Evolutionary conservation across 768 basidiomycete genomes (phyloP).

Genomic region (Crassisporium funariophilum): DNA sequence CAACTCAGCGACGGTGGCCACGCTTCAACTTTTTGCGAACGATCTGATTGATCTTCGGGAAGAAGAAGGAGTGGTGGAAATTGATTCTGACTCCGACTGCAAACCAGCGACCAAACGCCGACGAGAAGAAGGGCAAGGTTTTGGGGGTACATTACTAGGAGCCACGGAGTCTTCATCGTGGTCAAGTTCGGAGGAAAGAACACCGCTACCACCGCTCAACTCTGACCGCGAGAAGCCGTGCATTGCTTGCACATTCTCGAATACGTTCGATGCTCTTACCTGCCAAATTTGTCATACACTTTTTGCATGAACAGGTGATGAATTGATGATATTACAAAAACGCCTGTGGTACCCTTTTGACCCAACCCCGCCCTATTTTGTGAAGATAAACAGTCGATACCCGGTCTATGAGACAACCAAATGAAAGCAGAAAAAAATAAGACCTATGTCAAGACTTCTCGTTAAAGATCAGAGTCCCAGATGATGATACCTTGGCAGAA

Average conservation of each 20-base stretch:
- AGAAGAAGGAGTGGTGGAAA: conserved; percentile 60
- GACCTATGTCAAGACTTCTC: background rate
- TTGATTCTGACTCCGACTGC: conserved; percentile 52
- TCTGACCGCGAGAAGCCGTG: conserved; percentile 44
- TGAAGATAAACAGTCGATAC: conserved; percentile 14
- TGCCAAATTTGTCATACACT: conserved; percentile 53
- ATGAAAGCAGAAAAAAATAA: conserved; percentile 5
- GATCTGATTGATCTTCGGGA: conserved; percentile 69
- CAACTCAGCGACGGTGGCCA: conserved; percentile 57
- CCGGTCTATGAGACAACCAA: conserved; percentile 23
- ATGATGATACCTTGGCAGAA: conserved; percentile 22
- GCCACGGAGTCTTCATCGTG: conserved; percentile 24
- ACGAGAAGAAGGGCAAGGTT: conserved; percentile 65
- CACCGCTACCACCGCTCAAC: conserved; percentile 14
- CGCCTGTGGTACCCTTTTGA: conserved; percentile 11
- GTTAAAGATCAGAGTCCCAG: conserved; percentile 20
- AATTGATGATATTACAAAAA: conserved; percentile 26
- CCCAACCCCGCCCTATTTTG: conserved; percentile 14
- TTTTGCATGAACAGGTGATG: conserved; percentile 34
- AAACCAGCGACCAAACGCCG: conserved; percentile 39
- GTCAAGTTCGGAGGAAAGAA: conserved; percentile 29
- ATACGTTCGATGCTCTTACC: conserved; percentile 40
- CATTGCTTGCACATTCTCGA: conserved; percentile 59
- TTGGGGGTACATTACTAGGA: conserved; percentile 72
- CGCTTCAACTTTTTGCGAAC: conserved; percentile 53